Conservation (phyloP, 2,329 filamentous ascomycete genomes). For the Exophiala dermatitidis region DNA sequence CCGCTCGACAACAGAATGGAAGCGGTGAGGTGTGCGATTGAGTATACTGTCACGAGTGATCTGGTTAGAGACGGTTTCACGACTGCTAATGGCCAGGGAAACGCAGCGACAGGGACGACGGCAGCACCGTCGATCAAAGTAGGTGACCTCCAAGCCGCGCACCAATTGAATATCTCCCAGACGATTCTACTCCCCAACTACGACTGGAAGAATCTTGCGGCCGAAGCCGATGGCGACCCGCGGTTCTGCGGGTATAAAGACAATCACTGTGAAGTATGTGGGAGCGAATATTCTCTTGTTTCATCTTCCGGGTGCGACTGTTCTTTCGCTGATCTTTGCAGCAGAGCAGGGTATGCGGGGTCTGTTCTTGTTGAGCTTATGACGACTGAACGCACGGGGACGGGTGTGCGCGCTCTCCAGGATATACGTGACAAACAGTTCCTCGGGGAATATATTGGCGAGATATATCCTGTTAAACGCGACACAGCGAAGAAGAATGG, state of each 20-base stretch:
- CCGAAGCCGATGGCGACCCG: constrained; percentile 1
- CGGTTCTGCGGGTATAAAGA: constrained; percentile 3
- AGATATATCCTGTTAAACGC: constrained; percentile 14
- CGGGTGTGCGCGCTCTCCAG: constrained; percentile 20
- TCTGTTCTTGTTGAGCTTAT: constrained; percentile 16
- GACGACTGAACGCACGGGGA: constrained; percentile 8
- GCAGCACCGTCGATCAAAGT: neutral
- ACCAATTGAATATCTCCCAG: constrained; percentile 9
- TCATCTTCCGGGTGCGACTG: constrained; percentile 8
- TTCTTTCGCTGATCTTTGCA: constrained; percentile 6
- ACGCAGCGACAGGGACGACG: too few species aligned
- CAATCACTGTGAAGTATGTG: constrained; percentile 1
- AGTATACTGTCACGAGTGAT: constrained; percentile 8
- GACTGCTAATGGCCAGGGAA: too few species aligned
- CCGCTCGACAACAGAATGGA: neutral
- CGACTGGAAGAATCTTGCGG: neutral
- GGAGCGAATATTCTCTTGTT: neutral
- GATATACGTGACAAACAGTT: constrained; percentile 3
- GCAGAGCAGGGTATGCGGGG: neutral
- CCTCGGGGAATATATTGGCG: constrained; percentile 23
- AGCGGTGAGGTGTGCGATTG: constrained; percentile 3
- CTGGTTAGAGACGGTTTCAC: neutral
- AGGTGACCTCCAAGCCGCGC: neutral
- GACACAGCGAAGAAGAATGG: neutral
- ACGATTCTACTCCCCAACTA: constrained; percentile 7